Evolutionary conservation across 176 grass and related monocot genomes (phyloP).

Genomic region (Eremochloa ophiuroides): DNA sequence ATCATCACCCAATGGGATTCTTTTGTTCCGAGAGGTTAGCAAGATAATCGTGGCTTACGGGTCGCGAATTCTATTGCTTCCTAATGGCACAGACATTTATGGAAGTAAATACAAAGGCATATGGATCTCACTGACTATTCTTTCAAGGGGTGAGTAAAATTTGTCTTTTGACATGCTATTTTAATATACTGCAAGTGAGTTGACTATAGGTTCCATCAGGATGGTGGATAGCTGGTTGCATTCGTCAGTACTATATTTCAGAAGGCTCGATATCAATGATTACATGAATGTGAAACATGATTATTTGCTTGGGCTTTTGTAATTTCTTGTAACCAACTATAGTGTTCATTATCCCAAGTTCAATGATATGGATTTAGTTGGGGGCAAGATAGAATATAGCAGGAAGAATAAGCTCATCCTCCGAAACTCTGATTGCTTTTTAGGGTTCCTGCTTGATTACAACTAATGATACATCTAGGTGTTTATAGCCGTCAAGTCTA

Average conservation of each 20-base stretch:
- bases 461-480: background rate
- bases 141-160: constrained; percentile 79
- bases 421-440: background rate
- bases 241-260: background rate
- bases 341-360: background rate
- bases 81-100: constrained; percentile 79
- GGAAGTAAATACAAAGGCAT: constrained; percentile 98
- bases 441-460: background rate
- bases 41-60: constrained; percentile 97
- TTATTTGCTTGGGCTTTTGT: background rate
- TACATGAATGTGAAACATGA: background rate
- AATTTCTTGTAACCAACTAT: background rate
- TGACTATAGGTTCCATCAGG: background rate
- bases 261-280: background rate
- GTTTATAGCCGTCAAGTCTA: background rate
- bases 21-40: constrained; percentile 97
- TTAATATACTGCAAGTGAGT: background rate
- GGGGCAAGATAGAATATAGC: background rate
- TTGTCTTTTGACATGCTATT: constrained; percentile 18
- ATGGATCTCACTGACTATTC: constrained; percentile 83
- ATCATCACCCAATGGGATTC: constrained; percentile 98
- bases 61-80: constrained; percentile 83
- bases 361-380: background rate
- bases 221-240: background rate
- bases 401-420: background rate